Conservation (phyloP, 371 early-diverging fungal species). For the Mucor plumbeus region DNA sequence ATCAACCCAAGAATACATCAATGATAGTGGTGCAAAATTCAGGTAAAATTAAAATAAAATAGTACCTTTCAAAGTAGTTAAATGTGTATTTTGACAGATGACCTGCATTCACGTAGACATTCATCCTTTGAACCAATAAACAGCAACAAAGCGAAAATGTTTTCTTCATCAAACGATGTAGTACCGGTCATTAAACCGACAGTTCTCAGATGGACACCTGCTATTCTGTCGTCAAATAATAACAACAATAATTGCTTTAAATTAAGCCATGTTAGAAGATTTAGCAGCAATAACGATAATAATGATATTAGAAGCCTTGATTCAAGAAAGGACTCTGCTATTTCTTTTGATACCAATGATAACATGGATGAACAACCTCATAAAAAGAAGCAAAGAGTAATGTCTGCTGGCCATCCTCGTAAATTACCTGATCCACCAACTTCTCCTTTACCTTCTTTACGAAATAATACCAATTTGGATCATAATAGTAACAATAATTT, state of each 20-base stretch:
- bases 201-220: slow-evolving; percentile 43
- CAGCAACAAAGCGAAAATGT: neutral
- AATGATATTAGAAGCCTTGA: neutral
- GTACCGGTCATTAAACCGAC: slow-evolving; percentile 53
- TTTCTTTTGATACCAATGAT: slow-evolving; percentile 24
- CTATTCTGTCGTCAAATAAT: slow-evolving; percentile 13
- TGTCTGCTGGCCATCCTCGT: slow-evolving; percentile 36
- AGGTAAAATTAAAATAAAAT: neutral
- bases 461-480: slow-evolving; percentile 13
- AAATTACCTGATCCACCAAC: slow-evolving; percentile 36
- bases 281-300: neutral
- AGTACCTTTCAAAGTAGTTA: slow-evolving; percentile 1
- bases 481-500: slow-evolving; percentile 5
- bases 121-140: slow-evolving; percentile 5
- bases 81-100: slow-evolving; percentile 13
- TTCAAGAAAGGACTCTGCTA: slow-evolving; percentile 44
- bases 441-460: slow-evolving; percentile 25
- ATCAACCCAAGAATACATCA: slow-evolving; percentile 16
- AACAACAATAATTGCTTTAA: neutral
- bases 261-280: slow-evolving; percentile 12
- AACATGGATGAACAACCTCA: slow-evolving; percentile 18
- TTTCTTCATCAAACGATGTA: slow-evolving; percentile 10
- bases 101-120: slow-evolving; percentile 15
- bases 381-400: slow-evolving; percentile 42
- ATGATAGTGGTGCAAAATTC: neutral